A percentile compares a stretch with the other conserved stretches of the same genome.
Evolutionary conservation across 495 filamentous ascomycete genomes (phyloP).

Genomic region (Astrothelium subdiscretum): DNA sequence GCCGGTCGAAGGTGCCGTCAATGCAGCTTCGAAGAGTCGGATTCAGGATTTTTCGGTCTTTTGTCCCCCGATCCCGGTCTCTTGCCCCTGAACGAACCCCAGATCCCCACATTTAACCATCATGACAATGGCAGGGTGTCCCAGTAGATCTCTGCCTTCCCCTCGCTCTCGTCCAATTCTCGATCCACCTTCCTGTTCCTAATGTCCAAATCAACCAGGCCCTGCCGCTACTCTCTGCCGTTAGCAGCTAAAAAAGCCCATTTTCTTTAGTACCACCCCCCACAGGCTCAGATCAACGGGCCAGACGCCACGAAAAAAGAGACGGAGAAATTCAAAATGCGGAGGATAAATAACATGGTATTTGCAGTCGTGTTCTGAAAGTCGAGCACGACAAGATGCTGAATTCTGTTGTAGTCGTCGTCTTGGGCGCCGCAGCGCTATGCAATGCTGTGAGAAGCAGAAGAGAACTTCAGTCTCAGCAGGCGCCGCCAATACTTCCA

Average conservation of each 20-base stretch:
- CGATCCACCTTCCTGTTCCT: not conserved
- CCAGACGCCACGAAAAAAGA: not conserved
- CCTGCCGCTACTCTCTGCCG: not conserved
- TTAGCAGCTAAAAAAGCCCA: not conserved
- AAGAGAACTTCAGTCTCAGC: not conserved
- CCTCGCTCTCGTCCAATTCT: not conserved
- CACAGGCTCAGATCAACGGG: not conserved
- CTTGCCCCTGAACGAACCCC: not conserved
- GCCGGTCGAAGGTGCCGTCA: not conserved
- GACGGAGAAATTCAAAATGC: not conserved
- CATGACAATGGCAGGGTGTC: not conserved
- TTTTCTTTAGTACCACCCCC: not conserved
- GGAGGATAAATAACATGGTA: not conserved
- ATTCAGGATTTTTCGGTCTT: not conserved
- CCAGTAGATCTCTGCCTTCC: not conserved
- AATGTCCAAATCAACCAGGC: not conserved
- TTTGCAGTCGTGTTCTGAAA: not conserved
- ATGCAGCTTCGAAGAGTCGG: too few species aligned
- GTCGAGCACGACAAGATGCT: not conserved
- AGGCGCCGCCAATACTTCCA: not conserved
- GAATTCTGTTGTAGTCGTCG: not conserved
- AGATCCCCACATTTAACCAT: not conserved
- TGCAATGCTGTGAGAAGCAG: not conserved
- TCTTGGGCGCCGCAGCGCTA: not conserved
- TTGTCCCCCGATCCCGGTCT: not conserved